Evolutionary conservation across 2,329 filamentous ascomycete genomes (phyloP).

Genomic region (Fusarium torulosum): DNA sequence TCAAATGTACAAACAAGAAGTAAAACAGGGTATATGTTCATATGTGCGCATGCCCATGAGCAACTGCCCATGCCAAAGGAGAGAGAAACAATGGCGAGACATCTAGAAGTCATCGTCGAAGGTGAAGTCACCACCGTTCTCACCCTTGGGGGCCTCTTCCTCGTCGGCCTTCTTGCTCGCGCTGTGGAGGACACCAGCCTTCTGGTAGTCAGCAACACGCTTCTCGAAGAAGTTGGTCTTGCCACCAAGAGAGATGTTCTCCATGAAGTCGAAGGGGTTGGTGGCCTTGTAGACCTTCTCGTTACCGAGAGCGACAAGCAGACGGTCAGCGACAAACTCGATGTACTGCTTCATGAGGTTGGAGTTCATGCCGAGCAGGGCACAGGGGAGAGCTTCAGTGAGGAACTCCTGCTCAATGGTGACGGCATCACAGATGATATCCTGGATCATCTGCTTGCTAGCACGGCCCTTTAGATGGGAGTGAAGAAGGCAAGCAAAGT

Average conservation of each 20-base stretch:
- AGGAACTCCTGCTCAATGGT: constrained; percentile 97
- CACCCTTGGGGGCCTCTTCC: constrained; percentile 63
- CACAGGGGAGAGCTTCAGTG: constrained; percentile 92
- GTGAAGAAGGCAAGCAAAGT: constrained; percentile 97
- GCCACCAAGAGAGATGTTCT: constrained; percentile 97
- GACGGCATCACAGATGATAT: constrained; percentile 95
- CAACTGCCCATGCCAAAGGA: constrained; percentile 14
- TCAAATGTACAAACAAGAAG: constrained; percentile 47
- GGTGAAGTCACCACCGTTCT: constrained; percentile 82
- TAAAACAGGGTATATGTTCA: constrained; percentile 46
- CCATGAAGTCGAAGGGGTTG: constrained; percentile 99
- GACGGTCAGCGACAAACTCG: constrained; percentile 97
- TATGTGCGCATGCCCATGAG: constrained; percentile 23
- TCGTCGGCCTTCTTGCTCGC: constrained; percentile 75
- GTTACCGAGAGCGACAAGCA: constrained; percentile 93
- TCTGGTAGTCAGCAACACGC: constrained; percentile 99
- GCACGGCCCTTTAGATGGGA: constrained; percentile 96
- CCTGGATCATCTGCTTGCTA: constrained; percentile 80
- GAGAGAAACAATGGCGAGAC: constrained; percentile 30
- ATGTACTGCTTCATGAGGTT: constrained; percentile 99
- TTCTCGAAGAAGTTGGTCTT: constrained; percentile 99
- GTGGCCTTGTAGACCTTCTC: constrained; percentile 90
- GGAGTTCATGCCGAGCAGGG: constrained; percentile 96
- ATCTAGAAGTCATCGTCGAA: constrained; percentile 98
- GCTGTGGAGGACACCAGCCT: constrained; percentile 97